Base-by-base conservation (phyloP, 2,329 filamentous ascomycete species). In the Trichophyton simii region DNA sequence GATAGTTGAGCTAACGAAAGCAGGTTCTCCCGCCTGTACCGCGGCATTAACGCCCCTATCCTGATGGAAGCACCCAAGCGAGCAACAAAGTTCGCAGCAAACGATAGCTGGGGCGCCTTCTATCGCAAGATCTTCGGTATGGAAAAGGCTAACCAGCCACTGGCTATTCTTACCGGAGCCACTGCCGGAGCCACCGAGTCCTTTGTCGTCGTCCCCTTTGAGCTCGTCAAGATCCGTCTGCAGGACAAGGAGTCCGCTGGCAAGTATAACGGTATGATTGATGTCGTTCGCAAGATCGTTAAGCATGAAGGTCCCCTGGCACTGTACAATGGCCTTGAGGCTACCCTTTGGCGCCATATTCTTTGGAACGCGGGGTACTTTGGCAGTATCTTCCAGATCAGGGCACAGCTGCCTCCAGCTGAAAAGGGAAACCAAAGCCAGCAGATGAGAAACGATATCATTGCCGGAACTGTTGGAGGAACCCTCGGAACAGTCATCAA, bases 1-100 rank as follows among this genome's bases (percentile, higher is more conserved):
- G 9, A 38, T 38, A 38, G 11, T 20, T 46, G 18, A 52, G 9
- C 13, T 54, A 31, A 59, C 58, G 11, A 60, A 20, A 41, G 25
- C 68, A 94, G 89, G 63, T 86, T 88, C 76, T 94, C 89, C 65
- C 86, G 92, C 67, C 82, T 99, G 64, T 99, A 99, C 80, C 90
- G 94, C 68, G 94, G 94, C 72, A 99, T 99, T 76, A 86, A 83
- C 52, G 92, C 94, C 28, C 94, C 94, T 58, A 97, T 99, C 72
- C 83, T 97, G 67, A 99, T 99, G 92, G 92, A 97, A 77, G 91
- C 91, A 61, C 87, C 89, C 76, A 96, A 96, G 84, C 83, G 91
- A 78, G 92, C 92, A 50, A 97, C 90, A 79, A 99, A 99, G 77
- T 99, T 99, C 77, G 92, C 94, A 55, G 94, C 94, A 77, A 99